Evolutionary conservation across 805 yeast species (phyloP).

Genomic region (Yarrowia sp.): DNA sequence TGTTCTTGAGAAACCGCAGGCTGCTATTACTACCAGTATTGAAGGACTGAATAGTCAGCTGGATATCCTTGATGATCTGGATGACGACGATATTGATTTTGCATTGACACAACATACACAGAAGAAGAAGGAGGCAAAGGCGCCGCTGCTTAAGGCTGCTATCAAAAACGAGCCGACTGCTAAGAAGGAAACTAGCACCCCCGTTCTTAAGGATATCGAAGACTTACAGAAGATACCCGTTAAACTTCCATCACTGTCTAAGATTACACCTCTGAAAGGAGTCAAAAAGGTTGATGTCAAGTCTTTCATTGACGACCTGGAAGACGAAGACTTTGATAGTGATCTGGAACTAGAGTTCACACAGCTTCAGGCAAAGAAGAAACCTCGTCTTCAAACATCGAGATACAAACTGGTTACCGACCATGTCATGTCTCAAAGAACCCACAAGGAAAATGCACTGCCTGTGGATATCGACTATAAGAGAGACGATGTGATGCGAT

Average conservation of each 20-base stretch:
- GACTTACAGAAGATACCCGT: background rate
- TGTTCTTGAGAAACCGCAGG: background rate
- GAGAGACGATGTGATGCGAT: constrained; percentile 23
- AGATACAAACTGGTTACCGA: constrained; percentile 31
- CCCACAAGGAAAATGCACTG: constrained; percentile 8
- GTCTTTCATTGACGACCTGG: constrained; percentile 20
- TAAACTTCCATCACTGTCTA: background rate
- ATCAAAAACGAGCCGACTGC: background rate
- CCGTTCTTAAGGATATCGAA: constrained; percentile 1
- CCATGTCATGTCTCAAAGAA: constrained; percentile 33
- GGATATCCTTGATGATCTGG: constrained; percentile 10
- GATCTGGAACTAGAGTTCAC: constrained; percentile 21
- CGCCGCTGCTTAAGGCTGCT: no score
- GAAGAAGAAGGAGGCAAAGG: background rate
- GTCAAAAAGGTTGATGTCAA: constrained; percentile 11
- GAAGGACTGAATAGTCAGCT: constrained; percentile 13
- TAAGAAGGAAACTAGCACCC: background rate
- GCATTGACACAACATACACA: constrained; percentile 31
- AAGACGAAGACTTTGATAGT: constrained; percentile 28
- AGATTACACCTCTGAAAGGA: background rate
- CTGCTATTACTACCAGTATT: background rate
- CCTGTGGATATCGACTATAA: constrained; percentile 32
- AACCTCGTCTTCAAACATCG: constrained; percentile 14
- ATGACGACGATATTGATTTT: constrained; percentile 29
- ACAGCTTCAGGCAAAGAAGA: constrained; percentile 14